Evolutionary conservation across 805 yeast genomes (phyloP).

Genomic region (Metschnikowia bowlesiae): DNA sequence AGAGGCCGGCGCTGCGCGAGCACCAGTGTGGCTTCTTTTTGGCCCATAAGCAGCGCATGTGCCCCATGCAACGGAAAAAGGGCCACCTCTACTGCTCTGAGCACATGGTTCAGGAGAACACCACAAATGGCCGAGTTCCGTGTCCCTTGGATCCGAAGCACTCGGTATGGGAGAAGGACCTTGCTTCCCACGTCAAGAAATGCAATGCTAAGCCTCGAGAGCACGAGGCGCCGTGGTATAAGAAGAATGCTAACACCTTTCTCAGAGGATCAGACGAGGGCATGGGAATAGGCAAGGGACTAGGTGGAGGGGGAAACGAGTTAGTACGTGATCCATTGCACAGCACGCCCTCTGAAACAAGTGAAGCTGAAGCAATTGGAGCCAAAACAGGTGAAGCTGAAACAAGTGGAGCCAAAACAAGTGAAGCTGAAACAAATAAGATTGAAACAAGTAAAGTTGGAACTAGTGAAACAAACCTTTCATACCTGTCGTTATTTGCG

Average conservation of each 20-base stretch:
- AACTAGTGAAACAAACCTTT: too few relatives aligned
- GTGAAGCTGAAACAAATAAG: too few relatives aligned
- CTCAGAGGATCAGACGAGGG: background rate
- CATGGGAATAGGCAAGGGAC: background rate
- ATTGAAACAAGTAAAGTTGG: too few relatives aligned
- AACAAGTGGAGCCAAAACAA: too few relatives aligned
- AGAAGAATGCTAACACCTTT: slow-evolving; percentile 43
- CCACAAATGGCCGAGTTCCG: slow-evolving; percentile 43
- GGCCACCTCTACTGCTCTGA: slow-evolving; percentile 56
- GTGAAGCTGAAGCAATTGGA: too few relatives aligned
- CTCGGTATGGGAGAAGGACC: slow-evolving; percentile 58
- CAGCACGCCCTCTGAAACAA: too few relatives aligned
- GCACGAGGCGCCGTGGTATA: slow-evolving; percentile 47
- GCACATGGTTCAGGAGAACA: slow-evolving; percentile 37
- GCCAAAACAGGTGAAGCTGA: too few relatives aligned
- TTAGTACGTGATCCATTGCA: too few relatives aligned
- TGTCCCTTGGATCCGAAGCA: slow-evolving; percentile 80
- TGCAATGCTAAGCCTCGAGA: slow-evolving; percentile 49
- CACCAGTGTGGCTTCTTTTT: slow-evolving; percentile 46
- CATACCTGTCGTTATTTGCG: background rate
- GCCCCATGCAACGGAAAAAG: slow-evolving; percentile 56
- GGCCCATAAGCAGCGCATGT: slow-evolving; percentile 48
- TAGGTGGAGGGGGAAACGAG: too few relatives aligned
- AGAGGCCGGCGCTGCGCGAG: slow-evolving; percentile 5
- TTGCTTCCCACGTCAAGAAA: slow-evolving; percentile 53